These are phyloP conservation scores for Candida tunisiensis DNA, from an alignment of 1,139 yeast species.

Conservation along the genomic window DNA sequence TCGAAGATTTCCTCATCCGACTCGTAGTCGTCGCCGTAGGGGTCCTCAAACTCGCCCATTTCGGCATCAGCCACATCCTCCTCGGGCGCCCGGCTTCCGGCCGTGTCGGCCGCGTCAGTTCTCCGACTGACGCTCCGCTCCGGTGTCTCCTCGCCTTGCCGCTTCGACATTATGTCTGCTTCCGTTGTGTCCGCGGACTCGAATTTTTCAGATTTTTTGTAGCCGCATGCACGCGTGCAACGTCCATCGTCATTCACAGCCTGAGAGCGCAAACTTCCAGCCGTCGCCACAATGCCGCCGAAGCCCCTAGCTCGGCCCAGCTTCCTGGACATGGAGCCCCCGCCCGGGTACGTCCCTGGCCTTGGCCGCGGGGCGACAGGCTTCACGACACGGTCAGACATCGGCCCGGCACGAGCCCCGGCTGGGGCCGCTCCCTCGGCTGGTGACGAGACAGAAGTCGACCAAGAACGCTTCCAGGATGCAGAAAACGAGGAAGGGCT, in stretches of 20 bases:
- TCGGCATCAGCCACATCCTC: slow-evolving; percentile 30
- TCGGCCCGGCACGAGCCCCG: slow-evolving; percentile 31
- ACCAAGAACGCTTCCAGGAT: slow-evolving; percentile 18
- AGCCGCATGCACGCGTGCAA: not conserved
- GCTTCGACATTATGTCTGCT: slow-evolving; percentile 6
- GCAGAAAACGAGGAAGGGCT: slow-evolving; percentile 26
- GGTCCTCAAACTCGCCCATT: slow-evolving; percentile 88
- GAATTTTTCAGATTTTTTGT: too few relatives aligned
- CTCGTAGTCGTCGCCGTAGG: slow-evolving; percentile 89
- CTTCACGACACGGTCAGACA: slow-evolving; percentile 68
- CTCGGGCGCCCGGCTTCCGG: slow-evolving; percentile 9
- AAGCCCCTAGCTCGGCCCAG: too few relatives aligned
- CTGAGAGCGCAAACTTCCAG: too few relatives aligned
- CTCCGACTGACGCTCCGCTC: slow-evolving; percentile 1
- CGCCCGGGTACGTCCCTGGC: slow-evolving; percentile 84
- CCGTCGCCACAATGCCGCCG: not conserved
- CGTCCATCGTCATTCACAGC: too few relatives aligned
- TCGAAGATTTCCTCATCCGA: slow-evolving; percentile 43
- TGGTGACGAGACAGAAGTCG: slow-evolving; percentile 17
- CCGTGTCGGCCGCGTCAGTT: not conserved
- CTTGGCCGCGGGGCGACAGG: slow-evolving; percentile 94
- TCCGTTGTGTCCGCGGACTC: too few relatives aligned
- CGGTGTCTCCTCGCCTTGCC: slow-evolving; percentile 3
- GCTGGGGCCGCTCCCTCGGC: slow-evolving; percentile 19
- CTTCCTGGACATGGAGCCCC: slow-evolving; percentile 76